These are phyloP conservation scores for Boeremia exigua DNA, from an alignment of 2,329 filamentous ascomycete species.

Conservation along the genomic window DNA sequence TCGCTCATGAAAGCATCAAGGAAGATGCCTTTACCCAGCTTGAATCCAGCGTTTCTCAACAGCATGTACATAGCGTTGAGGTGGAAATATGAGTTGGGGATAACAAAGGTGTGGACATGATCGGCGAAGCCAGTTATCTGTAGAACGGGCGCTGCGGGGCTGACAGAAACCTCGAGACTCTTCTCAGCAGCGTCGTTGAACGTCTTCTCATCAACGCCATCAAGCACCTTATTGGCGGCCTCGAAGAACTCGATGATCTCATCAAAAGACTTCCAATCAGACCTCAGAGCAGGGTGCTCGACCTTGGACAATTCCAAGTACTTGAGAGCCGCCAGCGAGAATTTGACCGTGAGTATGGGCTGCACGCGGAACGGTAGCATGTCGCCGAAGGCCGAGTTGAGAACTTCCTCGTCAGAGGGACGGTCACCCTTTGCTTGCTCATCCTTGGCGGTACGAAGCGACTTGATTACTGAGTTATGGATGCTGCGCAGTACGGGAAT, in stretches of 20 bases:
- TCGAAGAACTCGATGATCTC: conserved; percentile 32
- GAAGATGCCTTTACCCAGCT: conserved; percentile 25
- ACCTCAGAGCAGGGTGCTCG: conserved; percentile 11
- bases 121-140: conserved; percentile 22
- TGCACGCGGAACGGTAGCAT: conserved; percentile 32
- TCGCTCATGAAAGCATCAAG: conserved; percentile 26
- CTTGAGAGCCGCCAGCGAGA: conserved; percentile 15
- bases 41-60: conserved; percentile 26
- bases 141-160: conserved; percentile 11
- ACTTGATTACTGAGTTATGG: conserved; percentile 20
- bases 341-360: conserved; percentile 26
- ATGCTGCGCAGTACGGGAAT: conserved; percentile 21
- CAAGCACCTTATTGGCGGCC: conserved; percentile 14
- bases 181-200: conserved; percentile 28
- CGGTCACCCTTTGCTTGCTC: conserved; percentile 20
- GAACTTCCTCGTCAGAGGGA: conserved; percentile 24
- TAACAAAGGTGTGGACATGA: conserved; percentile 21
- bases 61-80: conserved; percentile 35
- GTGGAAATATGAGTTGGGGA: conserved; percentile 34
- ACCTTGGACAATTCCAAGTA: conserved; percentile 14
- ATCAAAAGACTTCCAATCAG: conserved; percentile 22
- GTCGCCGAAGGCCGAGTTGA: conserved; percentile 23
- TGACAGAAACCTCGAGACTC: conserved; percentile 18
- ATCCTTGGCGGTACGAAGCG: conserved; percentile 24
- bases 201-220: conserved; percentile 24